Evolutionary conservation across 1,284 basidiomycete genomes (phyloP), one percentile per base, ranked within the genome.

Genomic region (Melampsora larici-populina): DNA sequence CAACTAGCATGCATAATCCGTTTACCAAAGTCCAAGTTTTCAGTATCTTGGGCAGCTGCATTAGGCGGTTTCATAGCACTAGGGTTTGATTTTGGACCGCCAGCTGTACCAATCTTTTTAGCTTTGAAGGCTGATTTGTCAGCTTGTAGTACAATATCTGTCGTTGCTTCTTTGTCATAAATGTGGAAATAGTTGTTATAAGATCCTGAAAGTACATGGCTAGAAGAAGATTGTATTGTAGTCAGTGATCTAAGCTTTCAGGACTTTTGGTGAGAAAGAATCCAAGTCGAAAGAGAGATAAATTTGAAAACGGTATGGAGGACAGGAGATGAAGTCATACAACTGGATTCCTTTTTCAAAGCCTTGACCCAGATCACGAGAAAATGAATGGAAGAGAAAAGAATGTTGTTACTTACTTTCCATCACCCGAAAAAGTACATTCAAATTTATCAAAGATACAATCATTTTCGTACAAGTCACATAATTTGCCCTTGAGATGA

Each of bases 121-220:
- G 93, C 93, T 86, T 99, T 99, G 88, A 99, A 99, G 6, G 96
- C 96, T 18, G 94, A 96, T 86, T 99, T 99, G 87, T 99, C 97
- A 6, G 97, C 97, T 86, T 99, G 97, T 78, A 99, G 85, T 18
- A 98, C 93, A 49, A 97, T 90, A 82, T 98, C 96, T 79, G 90
- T 91, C 81, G 91, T 86, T 60, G 91, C 91, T 79, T 97, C 93
- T 80, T 91, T 90, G 84, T 99, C 96, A 85, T 95, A 98, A 88
- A 99, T 95, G 85, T 96, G 94, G 91, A 99, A 97, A 86, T 97
- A 98, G 86, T 99, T 99, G 87, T 98, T 95, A 86, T 99, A 99
- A 67, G 95, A 97, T 69, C 97, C 97, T 18, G 97, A 98, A 81
- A 97, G 86, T 79, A 97, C 93, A 84, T 94, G 90, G 82, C 94